phyloP scores from a whole-genome alignment of 1,284 basidiomycete species.

The Moniliophthora roreri region DNA sequence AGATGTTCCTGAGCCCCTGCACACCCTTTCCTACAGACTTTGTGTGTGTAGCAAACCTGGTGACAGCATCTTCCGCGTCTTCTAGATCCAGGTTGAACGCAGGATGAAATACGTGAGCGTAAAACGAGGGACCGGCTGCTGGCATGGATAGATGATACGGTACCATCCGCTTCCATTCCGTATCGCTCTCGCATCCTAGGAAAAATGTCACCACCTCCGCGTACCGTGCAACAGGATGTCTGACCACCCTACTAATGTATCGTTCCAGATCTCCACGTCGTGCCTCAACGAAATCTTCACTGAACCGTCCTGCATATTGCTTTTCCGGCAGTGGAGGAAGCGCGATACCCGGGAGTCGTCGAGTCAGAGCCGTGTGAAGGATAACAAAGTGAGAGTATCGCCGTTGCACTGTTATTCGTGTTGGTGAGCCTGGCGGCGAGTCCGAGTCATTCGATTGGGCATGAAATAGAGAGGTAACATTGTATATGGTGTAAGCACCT shows the following conservation, averaged over 20 bases:
- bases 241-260: constrained; percentile 68
- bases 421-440: constrained; percentile 33
- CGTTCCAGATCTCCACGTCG: constrained; percentile 77
- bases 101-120: constrained; percentile 80
- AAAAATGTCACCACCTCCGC: constrained; percentile 84
- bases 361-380: constrained; percentile 66
- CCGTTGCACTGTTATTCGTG: constrained; percentile 70
- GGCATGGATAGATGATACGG: constrained; percentile 60
- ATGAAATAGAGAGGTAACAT: constrained; percentile 73
- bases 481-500: constrained; percentile 76
- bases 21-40: constrained; percentile 66
- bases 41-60: constrained; percentile 65
- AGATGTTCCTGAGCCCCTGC: constrained; percentile 62
- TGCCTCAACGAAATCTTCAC: constrained; percentile 79
- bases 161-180: constrained; percentile 68
- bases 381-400: constrained; percentile 85
- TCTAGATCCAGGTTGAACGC: constrained; percentile 79
- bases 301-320: constrained; percentile 79
- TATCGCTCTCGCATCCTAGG: constrained; percentile 70
- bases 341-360: constrained; percentile 71
- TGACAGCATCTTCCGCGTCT: constrained; percentile 56
- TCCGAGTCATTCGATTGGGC: constrained; percentile 26
- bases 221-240: constrained; percentile 80
- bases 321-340: constrained; percentile 83
- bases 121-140: constrained; percentile 70